Evolutionary conservation across 2,329 filamentous ascomycete species (phyloP), one percentile per base, ranked within the genome.

Genomic region (Lecanicillium sp.): DNA sequence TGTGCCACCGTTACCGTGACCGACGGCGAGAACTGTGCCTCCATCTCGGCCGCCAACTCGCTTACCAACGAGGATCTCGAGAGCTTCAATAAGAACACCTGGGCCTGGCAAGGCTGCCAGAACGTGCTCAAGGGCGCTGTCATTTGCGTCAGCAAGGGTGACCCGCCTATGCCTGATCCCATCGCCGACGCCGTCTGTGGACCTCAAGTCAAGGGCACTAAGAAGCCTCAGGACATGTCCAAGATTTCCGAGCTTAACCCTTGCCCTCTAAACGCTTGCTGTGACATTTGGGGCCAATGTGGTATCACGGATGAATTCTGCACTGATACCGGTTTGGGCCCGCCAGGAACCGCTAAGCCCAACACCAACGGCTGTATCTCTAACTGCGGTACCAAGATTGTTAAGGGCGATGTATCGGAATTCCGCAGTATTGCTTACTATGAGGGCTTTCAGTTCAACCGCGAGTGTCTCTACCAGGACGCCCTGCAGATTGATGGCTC

Each of bases 301-400:
- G 69, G 69, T n/a, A 62, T 60, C 12, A 65, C 63, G 1, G 44
- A 50, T 2, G 65, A 65, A 7, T 70, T 69, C 50, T 73, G 68
- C 54, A 45, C 12, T 12, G 23, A 44, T n/a, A 32, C 48, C n/a
- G 26, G 15, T 14, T 47, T 48, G 2, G 44, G 44, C 10, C 20
- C 40, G 11, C 51, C 48, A 4, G 51, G 51, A 4, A 51, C 51
- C 6, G 27, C 48, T 2, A 26, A 41, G 27, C 27, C 46, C 19
- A 36, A 24, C 9, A 40, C 23, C 27, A 51, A 46, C 14, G 44
- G 49, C 5, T 51, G 49, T 20, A 32, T 48, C 9, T 44, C 44
- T 15, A 51, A 44, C 33, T 51, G 49, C 19, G 49, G 49, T 17
- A 48, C 27, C 5, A 35, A 42, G 15, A 51, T 51, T 4, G 21